phyloP scores from a whole-genome alignment of 257 asterid genomes.

The Dorcoceras hygrometricum region DNA sequence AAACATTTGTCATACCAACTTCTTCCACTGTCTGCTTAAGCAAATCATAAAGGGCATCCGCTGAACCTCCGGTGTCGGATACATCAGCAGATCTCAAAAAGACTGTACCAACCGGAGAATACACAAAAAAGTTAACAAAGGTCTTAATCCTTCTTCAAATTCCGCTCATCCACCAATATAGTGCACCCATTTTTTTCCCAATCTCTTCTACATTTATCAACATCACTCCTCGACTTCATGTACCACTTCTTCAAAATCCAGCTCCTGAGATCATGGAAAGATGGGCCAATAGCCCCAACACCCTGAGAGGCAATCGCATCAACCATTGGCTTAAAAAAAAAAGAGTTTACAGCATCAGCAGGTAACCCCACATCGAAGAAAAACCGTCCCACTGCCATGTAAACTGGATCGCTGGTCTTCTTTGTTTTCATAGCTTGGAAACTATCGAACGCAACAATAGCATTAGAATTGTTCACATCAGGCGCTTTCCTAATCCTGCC shows the following conservation, averaged over 20 bases:
- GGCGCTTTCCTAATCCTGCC: conserved; percentile 65
- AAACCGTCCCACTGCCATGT: conserved; percentile 84
- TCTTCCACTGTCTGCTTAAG: conserved; percentile 77
- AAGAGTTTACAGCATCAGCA: conserved; percentile 65
- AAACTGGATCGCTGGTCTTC: conserved; percentile 50
- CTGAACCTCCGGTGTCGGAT: conserved; percentile 49
- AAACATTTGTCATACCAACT: conserved; percentile 70
- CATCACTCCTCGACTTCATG: conserved; percentile 65
- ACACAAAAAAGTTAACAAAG: conserved; percentile 47
- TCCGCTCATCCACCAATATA: conserved; percentile 69
- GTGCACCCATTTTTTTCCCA: conserved; percentile 88
- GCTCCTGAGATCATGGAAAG: conserved; percentile 76
- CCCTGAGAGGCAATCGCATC: conserved; percentile 80
- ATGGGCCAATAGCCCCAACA: conserved; percentile 53
- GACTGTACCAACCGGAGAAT: conserved; percentile 64
- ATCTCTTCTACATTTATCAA: conserved; percentile 49
- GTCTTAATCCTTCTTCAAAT: conserved; percentile 61
- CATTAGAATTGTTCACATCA: conserved; percentile 34
- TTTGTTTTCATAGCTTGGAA: conserved; percentile 34
- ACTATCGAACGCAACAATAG: conserved; percentile 33
- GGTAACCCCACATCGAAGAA: conserved; percentile 73
- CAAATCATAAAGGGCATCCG: conserved; percentile 56
- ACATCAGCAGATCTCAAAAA: conserved; percentile 74
- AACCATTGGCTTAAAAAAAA: conserved; percentile 83
- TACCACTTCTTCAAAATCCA: conserved; percentile 63